Percentiles rank a stretch among this genome's conserved stretches.
These are phyloP conservation scores for Actinidia chinensis DNA, from an alignment of 179 eudicot species.

Conservation along the genomic window DNA sequence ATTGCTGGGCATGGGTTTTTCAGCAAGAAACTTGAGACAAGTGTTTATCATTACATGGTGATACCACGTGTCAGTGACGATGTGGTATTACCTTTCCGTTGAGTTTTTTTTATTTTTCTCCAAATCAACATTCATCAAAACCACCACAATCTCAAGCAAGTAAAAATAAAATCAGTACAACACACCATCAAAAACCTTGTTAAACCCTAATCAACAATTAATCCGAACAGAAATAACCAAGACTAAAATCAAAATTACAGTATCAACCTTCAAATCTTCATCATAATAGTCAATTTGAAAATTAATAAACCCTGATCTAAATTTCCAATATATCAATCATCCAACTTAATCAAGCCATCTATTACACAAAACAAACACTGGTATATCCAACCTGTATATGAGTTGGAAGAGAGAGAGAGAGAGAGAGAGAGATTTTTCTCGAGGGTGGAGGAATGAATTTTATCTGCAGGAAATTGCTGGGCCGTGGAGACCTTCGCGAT, in stretches of 20 bases:
- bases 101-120: too few relatives aligned
- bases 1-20: too few relatives aligned
- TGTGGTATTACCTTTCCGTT: too few relatives aligned
- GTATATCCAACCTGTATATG: neutral
- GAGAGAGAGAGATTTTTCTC: conserved; percentile 36
- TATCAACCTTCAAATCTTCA: neutral
- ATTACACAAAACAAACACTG: neutral
- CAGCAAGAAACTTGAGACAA: too few relatives aligned
- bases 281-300: neutral
- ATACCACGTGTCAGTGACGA: too few relatives aligned
- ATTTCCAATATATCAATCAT: neutral
- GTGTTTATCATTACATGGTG: too few relatives aligned
- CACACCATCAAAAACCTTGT: neutral
- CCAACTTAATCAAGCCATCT: neutral
- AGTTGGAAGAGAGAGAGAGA: neutral
- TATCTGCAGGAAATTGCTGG: conserved; percentile 36
- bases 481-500: conserved; percentile 63
- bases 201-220: neutral
- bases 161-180: neutral
- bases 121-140: neutral
- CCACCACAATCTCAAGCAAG: neutral
- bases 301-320: neutral
- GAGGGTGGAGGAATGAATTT: conserved; percentile 38
- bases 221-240: neutral
- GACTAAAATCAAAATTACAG: neutral